phyloP scores from a whole-genome alignment of 2,329 filamentous ascomycete genomes.

The Calonectria pteridis region DNA sequence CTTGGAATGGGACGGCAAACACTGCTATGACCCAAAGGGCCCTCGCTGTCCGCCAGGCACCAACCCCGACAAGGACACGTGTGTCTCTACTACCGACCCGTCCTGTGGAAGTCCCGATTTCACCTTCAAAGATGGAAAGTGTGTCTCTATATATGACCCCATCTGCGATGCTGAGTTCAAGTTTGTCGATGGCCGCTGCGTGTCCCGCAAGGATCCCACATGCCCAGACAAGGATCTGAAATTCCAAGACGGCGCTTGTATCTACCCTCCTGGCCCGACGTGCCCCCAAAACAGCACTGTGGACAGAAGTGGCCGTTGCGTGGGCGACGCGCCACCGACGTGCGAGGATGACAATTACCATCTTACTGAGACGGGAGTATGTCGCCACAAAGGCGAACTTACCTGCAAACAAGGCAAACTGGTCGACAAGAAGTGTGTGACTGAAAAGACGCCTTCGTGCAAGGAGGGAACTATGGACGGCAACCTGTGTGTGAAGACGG shows the following conservation, averaged over 20 bases:
- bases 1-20: neutral
- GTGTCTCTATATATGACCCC: neutral
- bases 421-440: neutral
- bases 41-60: neutral
- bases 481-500: neutral
- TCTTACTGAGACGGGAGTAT: neutral
- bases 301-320: neutral
- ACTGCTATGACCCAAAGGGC: neutral
- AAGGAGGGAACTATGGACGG: neutral
- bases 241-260: neutral
- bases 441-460: neutral
- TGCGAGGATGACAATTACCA: neutral
- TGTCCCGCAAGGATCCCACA: neutral
- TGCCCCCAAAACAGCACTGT: neutral
- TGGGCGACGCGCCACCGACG: neutral
- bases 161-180: neutral
- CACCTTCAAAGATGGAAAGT: neutral
- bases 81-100: neutral
- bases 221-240: accelerated
- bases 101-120: neutral
- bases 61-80: neutral
- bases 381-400: neutral
- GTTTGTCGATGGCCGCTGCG: neutral
- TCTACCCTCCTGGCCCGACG: neutral
- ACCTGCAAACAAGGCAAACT: neutral